A percentile compares a stretch with the other conserved stretches of the same genome.
Conservation (phyloP, 2,329 filamentous ascomycete genomes). For the Juglanconis oblonga region DNA sequence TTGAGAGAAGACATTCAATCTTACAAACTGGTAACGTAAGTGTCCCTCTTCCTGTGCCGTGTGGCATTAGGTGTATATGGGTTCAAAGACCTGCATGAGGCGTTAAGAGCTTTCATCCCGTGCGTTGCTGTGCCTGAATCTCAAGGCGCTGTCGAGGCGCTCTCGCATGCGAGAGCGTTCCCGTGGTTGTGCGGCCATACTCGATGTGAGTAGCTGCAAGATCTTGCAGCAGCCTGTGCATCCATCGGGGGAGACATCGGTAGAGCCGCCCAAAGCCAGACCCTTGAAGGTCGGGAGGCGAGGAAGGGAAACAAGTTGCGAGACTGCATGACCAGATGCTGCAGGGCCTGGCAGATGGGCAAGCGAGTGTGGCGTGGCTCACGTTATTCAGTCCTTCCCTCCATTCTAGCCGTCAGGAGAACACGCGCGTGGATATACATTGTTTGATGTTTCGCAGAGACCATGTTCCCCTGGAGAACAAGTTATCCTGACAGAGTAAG, state of each 20-base stretch:
- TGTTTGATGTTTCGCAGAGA: not conserved
- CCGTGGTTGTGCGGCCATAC: not conserved
- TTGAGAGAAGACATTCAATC: not conserved
- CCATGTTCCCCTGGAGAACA: too few species aligned
- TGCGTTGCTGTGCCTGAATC: not conserved
- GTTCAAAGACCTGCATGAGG: not conserved
- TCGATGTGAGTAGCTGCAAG: not conserved
- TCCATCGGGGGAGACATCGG: not conserved
- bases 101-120: not conserved
- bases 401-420: not conserved
- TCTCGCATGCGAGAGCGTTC: not conserved
- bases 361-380: not conserved
- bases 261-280: not conserved
- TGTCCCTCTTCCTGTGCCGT: not conserved
- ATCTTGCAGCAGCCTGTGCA: not conserved
- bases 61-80: not conserved
- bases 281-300: not conserved
- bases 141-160: not conserved
- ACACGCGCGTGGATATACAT: not conserved
- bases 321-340: not conserved
- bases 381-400: conserved; percentile 6
- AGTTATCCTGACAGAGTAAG: too few species aligned
- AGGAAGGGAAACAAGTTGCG: not conserved
- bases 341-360: conserved; percentile 1
- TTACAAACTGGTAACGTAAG: not conserved